Evolutionary conservation across 2,329 filamentous ascomycete genomes (phyloP).

Genomic region (Bretziella fagacearum): DNA sequence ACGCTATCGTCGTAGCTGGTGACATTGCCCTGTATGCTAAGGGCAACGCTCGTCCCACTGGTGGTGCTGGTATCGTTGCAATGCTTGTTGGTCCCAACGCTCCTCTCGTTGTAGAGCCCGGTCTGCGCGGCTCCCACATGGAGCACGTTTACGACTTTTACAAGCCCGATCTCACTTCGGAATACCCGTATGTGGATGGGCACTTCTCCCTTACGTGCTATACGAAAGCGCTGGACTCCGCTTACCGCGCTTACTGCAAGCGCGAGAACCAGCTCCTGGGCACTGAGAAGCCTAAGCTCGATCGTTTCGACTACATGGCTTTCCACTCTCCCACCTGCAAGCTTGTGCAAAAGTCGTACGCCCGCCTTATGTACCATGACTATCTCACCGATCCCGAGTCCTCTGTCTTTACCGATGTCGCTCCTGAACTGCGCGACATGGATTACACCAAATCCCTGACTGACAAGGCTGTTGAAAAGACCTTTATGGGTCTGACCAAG

Average conservation of each 20-base stretch:
- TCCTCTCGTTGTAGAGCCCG: slow-evolving; percentile 59
- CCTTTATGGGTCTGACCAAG: slow-evolving; percentile 69
- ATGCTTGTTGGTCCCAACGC: slow-evolving; percentile 65
- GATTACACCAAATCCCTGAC: slow-evolving; percentile 63
- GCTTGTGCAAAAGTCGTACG: slow-evolving; percentile 72
- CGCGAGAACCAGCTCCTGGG: slow-evolving; percentile 45
- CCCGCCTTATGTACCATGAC: slow-evolving; percentile 70
- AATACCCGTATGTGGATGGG: slow-evolving; percentile 73
- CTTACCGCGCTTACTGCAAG: slow-evolving; percentile 66
- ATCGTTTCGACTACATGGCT: slow-evolving; percentile 67
- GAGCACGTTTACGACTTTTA: slow-evolving; percentile 78
- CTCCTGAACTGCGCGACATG: slow-evolving; percentile 59
- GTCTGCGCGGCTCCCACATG: slow-evolving; percentile 66
- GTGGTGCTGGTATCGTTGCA: slow-evolving; percentile 63
- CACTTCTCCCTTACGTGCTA: slow-evolving; percentile 74
- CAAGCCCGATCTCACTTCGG: slow-evolving; percentile 75
- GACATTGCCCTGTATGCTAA: slow-evolving; percentile 79
- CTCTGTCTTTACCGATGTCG: slow-evolving; percentile 54
- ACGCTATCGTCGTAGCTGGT: slow-evolving; percentile 63
- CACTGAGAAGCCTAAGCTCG: slow-evolving; percentile 44
- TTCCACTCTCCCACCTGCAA: slow-evolving; percentile 84
- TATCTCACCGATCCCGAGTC: slow-evolving; percentile 54
- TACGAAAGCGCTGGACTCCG: slow-evolving; percentile 60
- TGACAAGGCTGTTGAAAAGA: slow-evolving; percentile 74
- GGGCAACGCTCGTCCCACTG: slow-evolving; percentile 64